Base-by-base conservation (phyloP, 2,329 filamentous ascomycete species). In the Epichloe brachyelytri region DNA sequence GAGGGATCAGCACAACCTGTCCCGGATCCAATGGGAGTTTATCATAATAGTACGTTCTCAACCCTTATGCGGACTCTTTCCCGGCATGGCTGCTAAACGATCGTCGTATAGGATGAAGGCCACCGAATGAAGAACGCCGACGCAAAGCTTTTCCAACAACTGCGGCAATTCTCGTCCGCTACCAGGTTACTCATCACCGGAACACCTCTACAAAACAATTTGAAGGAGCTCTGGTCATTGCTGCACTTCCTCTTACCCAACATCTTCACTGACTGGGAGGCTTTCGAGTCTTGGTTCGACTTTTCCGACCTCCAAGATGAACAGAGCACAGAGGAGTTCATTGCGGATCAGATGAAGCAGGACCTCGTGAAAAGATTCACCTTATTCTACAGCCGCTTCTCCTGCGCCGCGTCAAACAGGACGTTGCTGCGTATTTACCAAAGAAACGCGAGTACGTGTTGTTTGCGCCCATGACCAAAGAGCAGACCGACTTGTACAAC, bases 41-140 rank as follows among this genome's bases (percentile, higher is more conserved):
- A 96, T 98, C 61, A 93, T 98, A 57, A 95, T 98, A 54, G 84
- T 85, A 68, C 63, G 78, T 5, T 3, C 22, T 15, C 15, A 34
- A 8, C 15, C 14, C 12, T 30, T 15, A 34, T 15, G 22, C 22
- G 4, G 26, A 6, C 10, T 33, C 15, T 26, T 6, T 33, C 5
- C 22, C 10, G 30, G 30, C 30, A 30, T 30, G 30, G 14, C 22
- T 12, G 12, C 40, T 43, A 5, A 43, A 4, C 19, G 8, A 4
- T 19, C 2, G 20, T 10, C n/a, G 5, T 7, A 30, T 37, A 86
- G 82, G 91, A 98, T 58, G 93, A 98, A 68, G 93, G 93, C 0
- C 93, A 98, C 63, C 85, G 93, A 1, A 83, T 98, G 76, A 98
- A 98, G 71, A 98, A 98, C 57, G 85, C 95, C 55, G 90, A 97